phyloP scores from a whole-genome alignment of 768 basidiomycete species.

The Austroboletus festivus region DNA sequence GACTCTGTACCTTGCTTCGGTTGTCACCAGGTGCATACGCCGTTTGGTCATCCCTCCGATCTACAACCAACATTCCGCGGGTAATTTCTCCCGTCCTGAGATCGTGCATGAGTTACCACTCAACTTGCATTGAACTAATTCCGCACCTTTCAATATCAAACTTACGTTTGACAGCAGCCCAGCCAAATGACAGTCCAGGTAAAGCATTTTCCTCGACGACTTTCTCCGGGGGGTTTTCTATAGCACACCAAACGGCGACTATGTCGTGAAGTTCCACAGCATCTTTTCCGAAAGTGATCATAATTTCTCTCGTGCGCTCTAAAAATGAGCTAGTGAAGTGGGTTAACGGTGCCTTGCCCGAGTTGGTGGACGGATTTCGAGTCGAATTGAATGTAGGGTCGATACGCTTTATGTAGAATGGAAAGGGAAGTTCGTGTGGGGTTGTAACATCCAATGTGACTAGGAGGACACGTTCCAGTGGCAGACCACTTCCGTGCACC shows the following conservation, averaged over 20 bases:
- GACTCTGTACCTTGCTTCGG: slow-evolving; percentile 58
- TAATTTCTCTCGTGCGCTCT: slow-evolving; percentile 69
- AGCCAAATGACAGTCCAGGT: slow-evolving; percentile 44
- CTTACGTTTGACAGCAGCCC: slow-evolving; percentile 49
- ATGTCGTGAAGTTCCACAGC: slow-evolving; percentile 91
- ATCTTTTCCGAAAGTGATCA: slow-evolving; percentile 79
- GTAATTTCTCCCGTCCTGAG: slow-evolving; percentile 72
- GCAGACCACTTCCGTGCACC: slow-evolving; percentile 43
- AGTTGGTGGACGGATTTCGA: slow-evolving; percentile 42
- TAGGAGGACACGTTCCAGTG: slow-evolving; percentile 64
- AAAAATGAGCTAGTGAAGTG: slow-evolving; percentile 83
- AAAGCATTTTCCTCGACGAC: slow-evolving; percentile 23
- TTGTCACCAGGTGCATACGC: slow-evolving; percentile 65
- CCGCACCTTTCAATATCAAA: slow-evolving; percentile 71
- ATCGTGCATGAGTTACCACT: not conserved
- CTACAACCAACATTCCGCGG: slow-evolving; percentile 84
- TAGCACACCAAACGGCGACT: slow-evolving; percentile 84
- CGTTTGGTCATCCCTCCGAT: slow-evolving; percentile 64
- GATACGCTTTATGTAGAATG: slow-evolving; percentile 52
- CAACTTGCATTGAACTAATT: not conserved
- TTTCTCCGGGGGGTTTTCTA: slow-evolving; percentile 58
- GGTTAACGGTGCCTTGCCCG: slow-evolving; percentile 54
- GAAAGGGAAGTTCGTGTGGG: slow-evolving; percentile 73
- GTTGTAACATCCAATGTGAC: slow-evolving; percentile 83
- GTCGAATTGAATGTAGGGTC: slow-evolving; percentile 60